Percentiles rank a stretch among this genome's conserved stretches.
These are phyloP conservation scores for Penicillium macrosclerotiorum DNA, from an alignment of 495 filamentous ascomycete species.

Conservation along the genomic window DNA sequence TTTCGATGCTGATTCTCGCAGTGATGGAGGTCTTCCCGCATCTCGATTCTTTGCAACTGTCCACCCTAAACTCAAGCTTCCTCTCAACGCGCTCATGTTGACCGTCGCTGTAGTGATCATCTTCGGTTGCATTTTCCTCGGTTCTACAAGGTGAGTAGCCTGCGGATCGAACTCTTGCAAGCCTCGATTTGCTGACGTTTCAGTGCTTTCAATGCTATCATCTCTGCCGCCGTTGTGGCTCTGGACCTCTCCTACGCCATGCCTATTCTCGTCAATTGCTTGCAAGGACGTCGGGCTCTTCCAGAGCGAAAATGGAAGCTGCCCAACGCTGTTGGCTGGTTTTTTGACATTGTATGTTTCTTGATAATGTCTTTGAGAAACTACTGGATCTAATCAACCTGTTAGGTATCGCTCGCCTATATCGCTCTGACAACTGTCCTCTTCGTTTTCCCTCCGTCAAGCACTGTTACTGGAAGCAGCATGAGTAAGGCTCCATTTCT, in stretches of 20 bases:
- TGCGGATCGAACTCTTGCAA: background rate
- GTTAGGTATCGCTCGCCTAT: constrained; percentile 63
- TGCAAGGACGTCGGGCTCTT: constrained; percentile 60
- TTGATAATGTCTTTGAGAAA: no score
- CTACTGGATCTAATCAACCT: no score
- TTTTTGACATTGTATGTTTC: constrained; percentile 53
- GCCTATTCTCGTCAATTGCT: constrained; percentile 61
- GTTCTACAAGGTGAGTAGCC: constrained; percentile 52
- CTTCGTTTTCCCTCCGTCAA: constrained; percentile 67
- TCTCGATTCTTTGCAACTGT: constrained; percentile 60
- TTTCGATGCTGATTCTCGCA: constrained; percentile 7
- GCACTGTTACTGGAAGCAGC: constrained; percentile 61
- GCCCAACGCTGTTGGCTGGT: constrained; percentile 54
- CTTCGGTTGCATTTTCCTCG: constrained; percentile 69
- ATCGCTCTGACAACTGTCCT: constrained; percentile 66
- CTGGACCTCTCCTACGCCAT: constrained; percentile 70
- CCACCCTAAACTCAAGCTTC: constrained; percentile 59
- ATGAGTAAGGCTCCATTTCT: constrained; percentile 54
- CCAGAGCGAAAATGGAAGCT: constrained; percentile 60
- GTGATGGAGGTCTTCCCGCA: constrained; percentile 67
- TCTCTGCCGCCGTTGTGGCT: constrained; percentile 67
- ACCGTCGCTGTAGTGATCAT: constrained; percentile 61
- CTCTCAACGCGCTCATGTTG: constrained; percentile 64
- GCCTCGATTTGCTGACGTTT: background rate
- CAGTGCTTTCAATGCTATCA: constrained; percentile 59